Evolutionary conservation across 176 grass and related monocot genomes (phyloP).

Genomic region (Luzula sylvatica): DNA sequence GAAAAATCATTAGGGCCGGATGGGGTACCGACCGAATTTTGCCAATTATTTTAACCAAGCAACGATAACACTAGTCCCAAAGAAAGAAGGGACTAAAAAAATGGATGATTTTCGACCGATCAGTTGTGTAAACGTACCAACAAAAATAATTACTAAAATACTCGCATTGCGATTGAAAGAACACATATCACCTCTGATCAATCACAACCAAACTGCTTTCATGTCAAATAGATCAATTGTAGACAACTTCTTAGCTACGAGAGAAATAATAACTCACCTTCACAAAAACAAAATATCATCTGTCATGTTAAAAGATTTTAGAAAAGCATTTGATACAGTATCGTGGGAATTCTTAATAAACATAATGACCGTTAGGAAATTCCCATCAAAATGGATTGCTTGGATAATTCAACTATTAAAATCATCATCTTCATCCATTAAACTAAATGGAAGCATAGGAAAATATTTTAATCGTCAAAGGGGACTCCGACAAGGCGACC

Average conservation of each 20-base stretch:
- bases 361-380: not conserved
- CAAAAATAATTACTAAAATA: conserved; percentile 4
- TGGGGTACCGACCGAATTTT: too few relatives aligned
- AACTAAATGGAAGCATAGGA: not conserved
- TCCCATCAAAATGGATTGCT: not conserved
- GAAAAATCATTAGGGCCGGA: too few relatives aligned
- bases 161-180: not conserved
- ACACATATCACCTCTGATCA: not conserved
- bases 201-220: not conserved
- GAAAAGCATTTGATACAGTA: not conserved
- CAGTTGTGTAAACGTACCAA: not conserved
- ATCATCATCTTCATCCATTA: not conserved
- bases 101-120: not conserved
- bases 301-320: not conserved
- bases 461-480: not conserved
- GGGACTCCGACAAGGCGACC: not conserved
- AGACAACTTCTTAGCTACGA: not conserved
- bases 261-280: not conserved
- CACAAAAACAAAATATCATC: not conserved
- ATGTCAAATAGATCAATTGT: not conserved
- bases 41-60: too few relatives aligned
- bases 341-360: not conserved
- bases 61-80: not conserved
- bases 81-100: rapidly evolving
- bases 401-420: not conserved